Percentiles rank a stretch among this genome's conserved stretches.
phyloP scores from a whole-genome alignment of 805 yeast genomes.

The Yamadazyma nakazawae region DNA sequence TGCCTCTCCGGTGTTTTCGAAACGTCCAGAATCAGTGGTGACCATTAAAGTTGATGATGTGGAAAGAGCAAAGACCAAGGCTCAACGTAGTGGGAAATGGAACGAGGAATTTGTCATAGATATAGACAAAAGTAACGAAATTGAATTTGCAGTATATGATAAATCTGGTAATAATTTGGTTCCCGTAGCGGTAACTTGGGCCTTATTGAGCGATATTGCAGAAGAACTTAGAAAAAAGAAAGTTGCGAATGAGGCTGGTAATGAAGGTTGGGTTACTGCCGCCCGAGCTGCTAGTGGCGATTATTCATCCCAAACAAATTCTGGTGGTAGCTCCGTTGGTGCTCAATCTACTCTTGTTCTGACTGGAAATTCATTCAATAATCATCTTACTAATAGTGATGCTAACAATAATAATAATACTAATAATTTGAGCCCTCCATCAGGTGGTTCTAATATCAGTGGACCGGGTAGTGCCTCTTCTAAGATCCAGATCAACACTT shows the following conservation, averaged over 20 bases:
- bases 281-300: slow-evolving; percentile 6
- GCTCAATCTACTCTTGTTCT: background rate
- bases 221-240: slow-evolving; percentile 93
- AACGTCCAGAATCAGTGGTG: slow-evolving; percentile 75
- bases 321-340: background rate
- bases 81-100: slow-evolving; percentile 77
- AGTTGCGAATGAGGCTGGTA: slow-evolving; percentile 67
- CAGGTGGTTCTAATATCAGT: background rate
- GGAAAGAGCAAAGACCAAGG: slow-evolving; percentile 70
- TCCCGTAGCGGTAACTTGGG: slow-evolving; percentile 94
- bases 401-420: background rate
- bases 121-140: slow-evolving; percentile 88
- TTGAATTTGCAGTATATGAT: slow-evolving; percentile 85
- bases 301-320: background rate
- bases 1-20: slow-evolving; percentile 74
- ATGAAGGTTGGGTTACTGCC: slow-evolving; percentile 83
- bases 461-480: slow-evolving; percentile 1
- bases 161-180: slow-evolving; percentile 60
- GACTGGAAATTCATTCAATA: background rate
- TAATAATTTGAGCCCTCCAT: background rate
- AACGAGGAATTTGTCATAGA: slow-evolving; percentile 76
- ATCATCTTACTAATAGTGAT: background rate
- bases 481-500: slow-evolving; percentile 57
- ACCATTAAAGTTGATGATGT: slow-evolving; percentile 86
- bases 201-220: slow-evolving; percentile 82